phyloP scores from a whole-genome alignment of 129 eudicot species.

The Centaurea solstitialis region DNA sequence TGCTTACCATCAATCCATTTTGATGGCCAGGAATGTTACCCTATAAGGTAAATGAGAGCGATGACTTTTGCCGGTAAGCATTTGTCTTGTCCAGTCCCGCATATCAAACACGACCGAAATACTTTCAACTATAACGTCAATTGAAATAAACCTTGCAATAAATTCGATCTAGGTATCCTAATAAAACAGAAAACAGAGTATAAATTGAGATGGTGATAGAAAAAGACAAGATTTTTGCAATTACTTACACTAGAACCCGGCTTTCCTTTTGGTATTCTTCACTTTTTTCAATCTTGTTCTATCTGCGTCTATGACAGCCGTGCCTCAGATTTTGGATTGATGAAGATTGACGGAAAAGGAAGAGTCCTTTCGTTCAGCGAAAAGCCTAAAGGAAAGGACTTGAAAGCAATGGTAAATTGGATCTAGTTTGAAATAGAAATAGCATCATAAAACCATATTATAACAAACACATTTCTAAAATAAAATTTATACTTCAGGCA shows the following conservation, averaged over 20 bases:
- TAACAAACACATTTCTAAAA: not conserved
- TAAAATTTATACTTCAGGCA: slow-evolving; percentile 50
- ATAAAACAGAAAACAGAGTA: not conserved
- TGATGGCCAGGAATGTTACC: too few relatives aligned
- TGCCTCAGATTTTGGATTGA: slow-evolving; percentile 97
- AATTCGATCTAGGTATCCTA: not conserved
- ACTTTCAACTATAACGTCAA: not conserved
- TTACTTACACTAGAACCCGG: not conserved
- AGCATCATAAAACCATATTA: slow-evolving; percentile 1
- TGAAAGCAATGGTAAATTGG: slow-evolving; percentile 77
- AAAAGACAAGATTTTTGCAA: not conserved
- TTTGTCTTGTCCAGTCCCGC: not conserved
- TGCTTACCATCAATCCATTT: too few relatives aligned
- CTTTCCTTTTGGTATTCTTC: not conserved
- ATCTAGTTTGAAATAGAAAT: not conserved
- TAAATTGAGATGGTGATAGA: not conserved
- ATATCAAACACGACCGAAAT: not conserved
- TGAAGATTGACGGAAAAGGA: slow-evolving; percentile 88
- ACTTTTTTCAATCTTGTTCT: slow-evolving; percentile 19
- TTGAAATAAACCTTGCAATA: not conserved
- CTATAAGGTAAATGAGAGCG: too few relatives aligned
- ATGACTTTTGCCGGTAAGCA: too few relatives aligned
- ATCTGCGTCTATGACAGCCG: slow-evolving; percentile 61
- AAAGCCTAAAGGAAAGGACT: slow-evolving; percentile 86
- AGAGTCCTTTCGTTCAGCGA: slow-evolving; percentile 84